These are phyloP conservation scores for Lithocarpus polystachyus DNA, from an alignment of 306 rosid genomes.

Conservation along the genomic window DNA sequence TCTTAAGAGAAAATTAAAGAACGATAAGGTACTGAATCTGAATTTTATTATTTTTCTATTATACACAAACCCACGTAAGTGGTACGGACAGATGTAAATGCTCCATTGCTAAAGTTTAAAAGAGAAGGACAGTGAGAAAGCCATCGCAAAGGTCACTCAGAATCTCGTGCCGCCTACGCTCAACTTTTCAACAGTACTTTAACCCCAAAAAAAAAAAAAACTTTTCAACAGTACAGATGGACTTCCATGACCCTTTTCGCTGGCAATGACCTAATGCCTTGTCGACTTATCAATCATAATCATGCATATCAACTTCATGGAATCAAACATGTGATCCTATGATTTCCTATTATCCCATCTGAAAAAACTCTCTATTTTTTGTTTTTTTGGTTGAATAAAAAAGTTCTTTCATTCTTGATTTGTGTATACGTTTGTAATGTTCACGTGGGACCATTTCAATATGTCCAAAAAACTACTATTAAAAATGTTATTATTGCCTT, in stretches of 20 bases:
- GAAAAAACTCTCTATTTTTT: too few species aligned
- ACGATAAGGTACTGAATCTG: background rate
- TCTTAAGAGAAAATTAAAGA: accelerated
- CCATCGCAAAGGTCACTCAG: background rate
- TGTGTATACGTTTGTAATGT: constrained; percentile 5
- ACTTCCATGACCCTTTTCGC: background rate
- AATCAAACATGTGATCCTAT: constrained; percentile 9
- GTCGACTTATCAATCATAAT: constrained; percentile 26
- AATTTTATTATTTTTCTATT: background rate
- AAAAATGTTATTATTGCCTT: background rate
- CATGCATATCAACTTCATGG: background rate
- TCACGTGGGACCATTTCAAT: constrained; percentile 20
- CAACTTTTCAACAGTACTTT: background rate
- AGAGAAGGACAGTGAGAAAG: background rate
- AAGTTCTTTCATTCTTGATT: constrained; percentile 16
- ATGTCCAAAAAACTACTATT: background rate
- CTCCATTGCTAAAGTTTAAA: background rate
- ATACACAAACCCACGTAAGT: too few species aligned
- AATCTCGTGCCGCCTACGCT: background rate
- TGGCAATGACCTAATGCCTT: constrained; percentile 18
- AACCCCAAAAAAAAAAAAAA: too few species aligned
- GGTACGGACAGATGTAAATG: background rate
- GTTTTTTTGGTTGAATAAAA: too few species aligned
- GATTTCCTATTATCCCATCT: background rate
- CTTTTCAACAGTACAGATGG: background rate